Base-by-base conservation (phyloP, 768 basidiomycete genomes). In the Asterophora parasitica region DNA sequence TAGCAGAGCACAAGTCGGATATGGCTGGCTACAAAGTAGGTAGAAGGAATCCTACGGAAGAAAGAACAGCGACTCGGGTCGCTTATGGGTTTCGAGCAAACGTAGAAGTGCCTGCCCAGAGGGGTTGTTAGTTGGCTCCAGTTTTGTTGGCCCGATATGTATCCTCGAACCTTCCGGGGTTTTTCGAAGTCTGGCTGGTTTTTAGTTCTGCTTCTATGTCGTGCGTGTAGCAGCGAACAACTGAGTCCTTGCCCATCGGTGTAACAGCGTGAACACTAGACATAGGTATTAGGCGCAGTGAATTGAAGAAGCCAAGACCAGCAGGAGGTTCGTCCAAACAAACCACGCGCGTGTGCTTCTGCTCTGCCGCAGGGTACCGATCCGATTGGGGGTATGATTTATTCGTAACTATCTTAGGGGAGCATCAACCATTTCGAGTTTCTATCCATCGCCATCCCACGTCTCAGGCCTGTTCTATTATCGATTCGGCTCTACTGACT, bases 81-180 rank as follows among this genome's bases (percentile, higher is more conserved):
- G 30, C 51, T 55, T 15, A 36, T 33, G 36, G 44, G n/a, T 46
- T 61, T 62, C 5, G 56, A 36, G 46, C 76, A 78, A n/a, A 32
- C 35, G 42, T 69, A 76, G 59, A 70, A 78, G 38, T 54, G 2
- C 44, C 63, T 51, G 64, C 6, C 15, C 15, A n/a, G 8, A 4
- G 40, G 39, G 23, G 23, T 23, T 34, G 36, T 40, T 28, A 30
- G 28, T 7, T 39, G 7, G 9, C n/a, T 39, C 26, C n/a, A n/a
- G n/a, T n/a, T n/a, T n/a, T 7, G 23, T 4, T 26, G 38, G 23
- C 7, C 11, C 7, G 30, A 31, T n/a, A 26, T 26, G 8, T 17
- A 37, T 44, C 34, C 48, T 48, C 65, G 26, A 53, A 75, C 76
- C 74, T 67, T 32, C 56, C 50, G 1, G 65, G 65, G 42, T 75